These are phyloP conservation scores for Suillus ampliporus DNA, from an alignment of 768 basidiomycete species.

Conservation along the genomic window DNA sequence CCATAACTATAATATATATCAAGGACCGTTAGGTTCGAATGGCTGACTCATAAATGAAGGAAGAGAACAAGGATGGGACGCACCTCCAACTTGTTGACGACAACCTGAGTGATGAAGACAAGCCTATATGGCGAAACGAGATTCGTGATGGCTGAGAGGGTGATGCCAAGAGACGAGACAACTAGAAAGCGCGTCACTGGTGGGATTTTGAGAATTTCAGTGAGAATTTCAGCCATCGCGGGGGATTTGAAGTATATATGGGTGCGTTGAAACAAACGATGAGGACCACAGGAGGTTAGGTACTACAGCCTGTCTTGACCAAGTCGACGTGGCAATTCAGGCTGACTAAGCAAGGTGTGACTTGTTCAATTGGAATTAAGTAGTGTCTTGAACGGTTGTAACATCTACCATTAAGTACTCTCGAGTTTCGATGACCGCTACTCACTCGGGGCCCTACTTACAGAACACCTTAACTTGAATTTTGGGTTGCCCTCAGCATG, in stretches of 20 bases:
- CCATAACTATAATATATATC: conserved; percentile 60
- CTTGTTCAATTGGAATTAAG: too few species aligned
- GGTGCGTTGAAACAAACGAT: background rate
- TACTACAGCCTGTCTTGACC: too few species aligned
- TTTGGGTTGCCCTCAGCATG: background rate
- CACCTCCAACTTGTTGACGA: conserved; percentile 61
- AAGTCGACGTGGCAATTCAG: background rate
- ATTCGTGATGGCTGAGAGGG: conserved; percentile 60
- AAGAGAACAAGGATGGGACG: conserved; percentile 12
- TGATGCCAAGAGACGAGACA: conserved; percentile 62
- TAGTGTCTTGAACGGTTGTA: too few species aligned
- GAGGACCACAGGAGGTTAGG: too few species aligned
- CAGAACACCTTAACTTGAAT: background rate
- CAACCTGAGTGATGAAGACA: conserved; percentile 54
- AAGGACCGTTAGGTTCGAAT: background rate
- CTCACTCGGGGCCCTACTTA: background rate
- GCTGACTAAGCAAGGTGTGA: background rate
- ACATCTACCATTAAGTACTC: too few species aligned
- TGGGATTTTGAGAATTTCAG: conserved; percentile 81
- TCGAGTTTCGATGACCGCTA: too few species aligned
- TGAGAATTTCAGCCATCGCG: conserved; percentile 53
- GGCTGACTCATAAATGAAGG: too few species aligned
- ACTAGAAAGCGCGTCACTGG: conserved; percentile 79
- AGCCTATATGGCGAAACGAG: conserved; percentile 58
- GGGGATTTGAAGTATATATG: background rate